phyloP scores from a whole-genome alignment of 75 land plant species.

The Sequoiadendron giganteum region DNA sequence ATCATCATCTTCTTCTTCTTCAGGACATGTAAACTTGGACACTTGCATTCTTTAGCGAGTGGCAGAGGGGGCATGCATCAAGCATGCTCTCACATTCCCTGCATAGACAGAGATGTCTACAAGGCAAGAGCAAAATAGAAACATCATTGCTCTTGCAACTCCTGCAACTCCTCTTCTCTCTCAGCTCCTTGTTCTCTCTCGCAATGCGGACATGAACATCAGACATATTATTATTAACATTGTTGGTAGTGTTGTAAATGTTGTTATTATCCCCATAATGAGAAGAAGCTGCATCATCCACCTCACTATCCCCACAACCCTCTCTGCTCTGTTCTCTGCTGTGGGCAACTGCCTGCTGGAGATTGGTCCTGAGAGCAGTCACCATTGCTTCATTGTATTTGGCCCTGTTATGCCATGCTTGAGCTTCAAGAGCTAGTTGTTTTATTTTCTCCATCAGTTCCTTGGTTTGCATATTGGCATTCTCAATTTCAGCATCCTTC shows the following conservation, averaged over 20 bases:
- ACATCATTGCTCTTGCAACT: slow-evolving; percentile 63
- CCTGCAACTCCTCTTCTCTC: slow-evolving; percentile 52
- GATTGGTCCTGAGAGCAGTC: slow-evolving; percentile 48
- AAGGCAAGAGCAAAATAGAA: slow-evolving; percentile 69
- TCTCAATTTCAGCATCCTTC: slow-evolving; percentile 57
- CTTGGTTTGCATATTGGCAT: slow-evolving; percentile 46
- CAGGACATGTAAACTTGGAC: slow-evolving; percentile 67
- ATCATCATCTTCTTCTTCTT: slow-evolving; percentile 3
- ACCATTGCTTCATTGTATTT: slow-evolving; percentile 65
- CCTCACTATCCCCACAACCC: slow-evolving; percentile 76
- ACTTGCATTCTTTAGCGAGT: slow-evolving; percentile 48
- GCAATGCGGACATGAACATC: slow-evolving; percentile 17
- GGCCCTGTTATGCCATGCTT: slow-evolving; percentile 59
- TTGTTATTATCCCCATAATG: slow-evolving; percentile 19
- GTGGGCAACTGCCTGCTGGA: slow-evolving; percentile 63
- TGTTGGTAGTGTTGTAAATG: not conserved
- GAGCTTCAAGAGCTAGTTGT: slow-evolving; percentile 52
- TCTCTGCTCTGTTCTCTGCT: slow-evolving; percentile 56
- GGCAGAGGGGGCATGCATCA: slow-evolving; percentile 61
- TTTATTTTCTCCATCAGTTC: slow-evolving; percentile 57
- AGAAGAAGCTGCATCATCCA: slow-evolving; percentile 73
- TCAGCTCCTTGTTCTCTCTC: slow-evolving; percentile 29
- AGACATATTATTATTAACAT: not conserved
- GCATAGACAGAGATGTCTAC: slow-evolving; percentile 83
- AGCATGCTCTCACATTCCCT: slow-evolving; percentile 62